Base-by-base conservation (phyloP, 2,329 filamentous ascomycete species). In the Fusarium redolens region DNA sequence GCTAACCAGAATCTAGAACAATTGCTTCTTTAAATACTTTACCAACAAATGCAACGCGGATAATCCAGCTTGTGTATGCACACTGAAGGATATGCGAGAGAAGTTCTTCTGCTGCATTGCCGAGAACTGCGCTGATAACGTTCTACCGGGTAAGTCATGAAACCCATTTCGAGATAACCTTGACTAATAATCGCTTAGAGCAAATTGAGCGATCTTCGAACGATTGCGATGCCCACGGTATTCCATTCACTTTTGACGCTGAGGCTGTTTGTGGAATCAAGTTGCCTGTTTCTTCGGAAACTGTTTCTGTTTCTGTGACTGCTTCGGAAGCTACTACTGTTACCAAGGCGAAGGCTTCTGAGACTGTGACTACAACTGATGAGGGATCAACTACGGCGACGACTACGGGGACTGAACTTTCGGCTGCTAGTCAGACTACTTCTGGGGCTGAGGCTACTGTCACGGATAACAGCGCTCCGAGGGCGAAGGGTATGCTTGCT, bases 241-340 rank as follows among this genome's bases (percentile, higher is more conserved):
- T 60, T 4, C 62, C 65, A 3, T 67, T 67, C 30, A 54, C 52
- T 5, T 67, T 67, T 5, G 45, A 67, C 13, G 14, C 52, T 1
- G 45, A 67, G 13, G 62, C 65, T n/a, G 62, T 33, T 9, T 67
- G 65, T n/a, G 45, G 62, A 3, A 61, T 67, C 3, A 67, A 61
- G 12, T 8, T 67, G 8, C 35, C 65, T 22, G 28, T 18, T 3
- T 52, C 62, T 1, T 52, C 54, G 0, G 7, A 28, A 9, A 28
- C 61, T 0, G 7, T 25, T 4, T 47, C 65, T 7, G 22, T 37
- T 30, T 25, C 37, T 5, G 3, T 15, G 6, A 43, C 65, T 1
- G 60, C 22, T 5, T 44, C 63, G 9, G 25, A 40, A 7, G 20
- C 11, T 4, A 30, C n/a, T 25, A 35, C 18, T 13, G 18, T 20